Conservation (phyloP, 2,329 filamentous ascomycete genomes). For the Colletotrichum cereale region DNA sequence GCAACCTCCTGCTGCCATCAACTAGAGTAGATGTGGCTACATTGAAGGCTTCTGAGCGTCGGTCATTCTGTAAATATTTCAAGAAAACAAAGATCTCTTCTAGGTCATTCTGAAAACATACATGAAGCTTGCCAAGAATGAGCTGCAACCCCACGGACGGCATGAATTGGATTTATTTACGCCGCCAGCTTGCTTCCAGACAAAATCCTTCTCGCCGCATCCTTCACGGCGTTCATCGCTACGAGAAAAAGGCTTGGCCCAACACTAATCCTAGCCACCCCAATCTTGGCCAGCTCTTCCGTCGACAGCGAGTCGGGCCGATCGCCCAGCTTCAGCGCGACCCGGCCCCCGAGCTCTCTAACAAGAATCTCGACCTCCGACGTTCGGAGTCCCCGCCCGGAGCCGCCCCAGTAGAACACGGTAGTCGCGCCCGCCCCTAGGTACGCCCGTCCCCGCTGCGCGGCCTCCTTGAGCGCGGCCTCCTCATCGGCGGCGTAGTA, state of each 20-base stretch:
- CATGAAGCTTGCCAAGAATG: not conserved
- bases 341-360: constrained; percentile 59
- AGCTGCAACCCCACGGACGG: too few species aligned
- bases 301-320: constrained; percentile 56
- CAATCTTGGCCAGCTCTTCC: constrained; percentile 59
- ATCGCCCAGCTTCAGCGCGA: constrained; percentile 61
- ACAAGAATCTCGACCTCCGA: constrained; percentile 62
- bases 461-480: constrained; percentile 58
- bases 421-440: constrained; percentile 69
- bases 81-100: not conserved
- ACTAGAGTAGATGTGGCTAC: not conserved
- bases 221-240: constrained; percentile 55
- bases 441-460: constrained; percentile 67
- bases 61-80: not conserved
- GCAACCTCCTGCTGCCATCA: constrained; percentile 29
- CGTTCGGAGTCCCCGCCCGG: constrained; percentile 55
- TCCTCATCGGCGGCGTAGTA: constrained; percentile 47
- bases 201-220: constrained; percentile 49
- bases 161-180: not conserved
- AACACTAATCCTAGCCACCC: constrained; percentile 68
- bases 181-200: constrained; percentile 38
- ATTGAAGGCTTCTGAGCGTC: too few species aligned
- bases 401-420: constrained; percentile 71
- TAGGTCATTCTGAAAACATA: not conserved
- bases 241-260: constrained; percentile 61